A percentile compares a stretch with the other conserved stretches of the same genome.
These are phyloP conservation scores for Solanum bulbocastanum DNA, from an alignment of 257 asterid species.

Conservation along the genomic window DNA sequence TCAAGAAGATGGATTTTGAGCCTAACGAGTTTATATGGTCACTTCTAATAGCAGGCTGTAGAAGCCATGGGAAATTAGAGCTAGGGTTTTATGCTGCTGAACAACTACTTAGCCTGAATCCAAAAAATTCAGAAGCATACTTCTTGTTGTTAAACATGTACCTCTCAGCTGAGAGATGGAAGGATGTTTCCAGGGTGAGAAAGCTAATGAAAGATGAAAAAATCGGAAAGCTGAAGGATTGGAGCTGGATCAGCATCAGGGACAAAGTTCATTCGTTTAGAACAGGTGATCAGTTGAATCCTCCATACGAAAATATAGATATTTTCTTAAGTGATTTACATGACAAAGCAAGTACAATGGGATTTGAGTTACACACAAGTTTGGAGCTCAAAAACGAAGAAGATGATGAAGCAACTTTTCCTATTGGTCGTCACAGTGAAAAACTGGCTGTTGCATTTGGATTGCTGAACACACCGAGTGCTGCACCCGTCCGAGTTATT, in stretches of 20 bases:
- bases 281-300: constrained; percentile 16
- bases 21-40: constrained; percentile 86
- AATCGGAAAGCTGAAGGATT: constrained; percentile 43
- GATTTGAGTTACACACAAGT: constrained; percentile 28
- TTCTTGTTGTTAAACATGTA: constrained; percentile 59
- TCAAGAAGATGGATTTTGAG: constrained; percentile 31
- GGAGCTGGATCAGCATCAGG: constrained; percentile 80
- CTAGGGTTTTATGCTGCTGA: constrained; percentile 65
- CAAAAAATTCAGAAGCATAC: constrained; percentile 58
- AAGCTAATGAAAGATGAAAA: constrained; percentile 64
- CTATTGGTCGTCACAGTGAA: constrained; percentile 59
- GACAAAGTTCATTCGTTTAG: constrained; percentile 61
- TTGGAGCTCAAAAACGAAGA: constrained; percentile 21
- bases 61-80: constrained; percentile 69
- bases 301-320: constrained; percentile 17
- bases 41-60: constrained; percentile 68
- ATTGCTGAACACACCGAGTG: constrained; percentile 35
- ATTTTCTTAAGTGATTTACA: constrained; percentile 34
- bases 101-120: constrained; percentile 58
- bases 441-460: constrained; percentile 79
- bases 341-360: constrained; percentile 31
- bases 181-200: constrained; percentile 65
- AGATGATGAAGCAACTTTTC: constrained; percentile 14
- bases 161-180: constrained; percentile 56
- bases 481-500: constrained; percentile 37